Base-by-base conservation (phyloP, 2,329 filamentous ascomycete species). In the Trematosphaeria pertusa region DNA sequence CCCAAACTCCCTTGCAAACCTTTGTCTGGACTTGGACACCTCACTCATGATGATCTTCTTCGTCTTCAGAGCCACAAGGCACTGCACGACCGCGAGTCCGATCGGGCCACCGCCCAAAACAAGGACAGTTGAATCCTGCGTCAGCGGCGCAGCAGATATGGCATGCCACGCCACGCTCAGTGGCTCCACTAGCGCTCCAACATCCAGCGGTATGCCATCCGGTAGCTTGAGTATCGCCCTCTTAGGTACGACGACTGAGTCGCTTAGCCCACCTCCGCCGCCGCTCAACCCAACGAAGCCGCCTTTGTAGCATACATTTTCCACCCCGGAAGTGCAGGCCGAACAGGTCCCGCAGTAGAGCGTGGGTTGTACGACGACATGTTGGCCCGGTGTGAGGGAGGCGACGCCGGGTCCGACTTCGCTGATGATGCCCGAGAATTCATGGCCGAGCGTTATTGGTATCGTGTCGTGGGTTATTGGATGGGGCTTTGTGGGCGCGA, bases 131-230 rank as follows among this genome's bases (percentile, higher is more conserved):
- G 80, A 74, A 1, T 75, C 76, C 2, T 68, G 48, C 10, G 74
- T 74, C 26, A 83, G 66, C 0, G 76, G 75, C 0, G 76, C 76
- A 3, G 79, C 70, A 4, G 75, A 74, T 8, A 85, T 78, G 0
- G 83, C 84, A 56, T 87, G 85, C 84, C 84, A 87, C 7, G 81
- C 83, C 0, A 87, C 84, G 0, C 82, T 75, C 2, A 87, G 70
- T 0, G 85, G 85, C 54, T 87, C 85, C 5, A 87, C 78, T 3
- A 87, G 72, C 0, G 85, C 84, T 42, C 64, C 81, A 12, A 82
- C 71, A 32, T 83, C 78, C 15, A 83, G 72, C 0, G 75, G 71
- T 7, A 84, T 69, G 38, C 77, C 76, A 4, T 78, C 73, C 0
- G 84, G 81, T 0, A 86, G 69, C 2, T 74, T 73, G 34, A 81